Percentiles rank a stretch among this genome's conserved stretches.
phyloP scores from a whole-genome alignment of 768 basidiomycete genomes.

The Glaciozyma antarctica region DNA sequence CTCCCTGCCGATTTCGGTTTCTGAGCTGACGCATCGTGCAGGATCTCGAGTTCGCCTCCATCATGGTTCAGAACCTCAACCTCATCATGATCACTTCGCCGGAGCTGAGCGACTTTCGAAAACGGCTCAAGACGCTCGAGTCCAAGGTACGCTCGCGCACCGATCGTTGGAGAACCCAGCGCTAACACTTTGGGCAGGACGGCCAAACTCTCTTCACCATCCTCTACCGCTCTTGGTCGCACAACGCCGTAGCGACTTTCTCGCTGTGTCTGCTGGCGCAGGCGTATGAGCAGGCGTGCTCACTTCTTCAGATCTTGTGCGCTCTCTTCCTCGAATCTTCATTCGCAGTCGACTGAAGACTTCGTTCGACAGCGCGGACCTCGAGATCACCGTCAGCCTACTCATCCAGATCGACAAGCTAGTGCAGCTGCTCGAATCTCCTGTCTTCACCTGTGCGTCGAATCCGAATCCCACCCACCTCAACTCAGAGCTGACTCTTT shows the following conservation, averaged over 20 bases:
- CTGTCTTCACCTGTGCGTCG: constrained; percentile 85
- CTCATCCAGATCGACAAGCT: constrained; percentile 95
- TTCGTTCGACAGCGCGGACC: constrained; percentile 59
- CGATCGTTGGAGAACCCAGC: neutral
- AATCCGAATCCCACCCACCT: constrained; percentile 17
- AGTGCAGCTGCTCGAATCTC: constrained; percentile 94
- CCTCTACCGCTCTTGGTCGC: constrained; percentile 95
- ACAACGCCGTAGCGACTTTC: constrained; percentile 93
- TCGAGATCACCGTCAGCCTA: constrained; percentile 90
- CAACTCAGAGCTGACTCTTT: no score
- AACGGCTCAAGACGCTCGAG: constrained; percentile 82
- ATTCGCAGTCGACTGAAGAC: neutral
- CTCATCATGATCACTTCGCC: constrained; percentile 93
- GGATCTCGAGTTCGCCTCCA: constrained; percentile 93
- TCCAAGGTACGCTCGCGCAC: constrained; percentile 53
- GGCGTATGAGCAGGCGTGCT: constrained; percentile 97
- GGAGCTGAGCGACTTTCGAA: constrained; percentile 88
- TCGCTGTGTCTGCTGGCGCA: constrained; percentile 93
- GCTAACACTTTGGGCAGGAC: constrained; percentile 51
- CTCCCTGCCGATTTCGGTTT: no score
- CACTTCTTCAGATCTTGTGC: constrained; percentile 89
- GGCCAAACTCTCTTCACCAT: constrained; percentile 91
- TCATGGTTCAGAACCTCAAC: constrained; percentile 94
- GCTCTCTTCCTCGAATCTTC: constrained; percentile 17
- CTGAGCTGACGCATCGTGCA: neutral